phyloP scores from a whole-genome alignment of 1,284 basidiomycete genomes.

The Peniophora sp. region DNA sequence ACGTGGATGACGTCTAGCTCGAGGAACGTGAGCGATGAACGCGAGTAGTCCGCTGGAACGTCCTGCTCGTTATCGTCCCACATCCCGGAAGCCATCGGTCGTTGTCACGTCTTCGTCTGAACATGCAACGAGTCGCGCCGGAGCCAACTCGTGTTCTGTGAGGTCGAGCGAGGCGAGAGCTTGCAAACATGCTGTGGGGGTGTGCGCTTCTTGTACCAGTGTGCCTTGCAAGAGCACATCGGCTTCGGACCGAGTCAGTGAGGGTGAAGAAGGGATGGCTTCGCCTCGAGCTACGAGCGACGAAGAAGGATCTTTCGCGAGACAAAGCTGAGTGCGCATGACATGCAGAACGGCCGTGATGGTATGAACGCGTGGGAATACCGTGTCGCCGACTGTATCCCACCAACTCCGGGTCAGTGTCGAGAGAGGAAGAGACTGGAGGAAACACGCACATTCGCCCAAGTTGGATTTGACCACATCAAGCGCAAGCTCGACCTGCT shows the following conservation, averaged over 20 bases:
- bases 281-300: slow-evolving; percentile 81
- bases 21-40: slow-evolving; percentile 60
- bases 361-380: slow-evolving; percentile 68
- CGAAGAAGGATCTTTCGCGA: slow-evolving; percentile 83
- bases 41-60: slow-evolving; percentile 69
- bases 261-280: slow-evolving; percentile 54
- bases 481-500: slow-evolving; percentile 82
- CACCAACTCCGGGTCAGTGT: slow-evolving; percentile 2
- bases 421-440: neutral
- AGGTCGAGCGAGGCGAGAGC: slow-evolving; percentile 92
- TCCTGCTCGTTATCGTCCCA: slow-evolving; percentile 98
- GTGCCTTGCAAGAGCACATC: slow-evolving; percentile 65
- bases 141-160: slow-evolving; percentile 90
- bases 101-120: slow-evolving; percentile 92
- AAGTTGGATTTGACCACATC: slow-evolving; percentile 85
- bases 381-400: slow-evolving; percentile 61
- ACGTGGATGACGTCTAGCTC: slow-evolving; percentile 82
- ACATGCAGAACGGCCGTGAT: slow-evolving; percentile 72
- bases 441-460: slow-evolving; percentile 61
- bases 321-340: slow-evolving; percentile 72
- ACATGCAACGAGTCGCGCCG: slow-evolving; percentile 82
- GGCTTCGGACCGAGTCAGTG: slow-evolving; percentile 59
- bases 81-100: slow-evolving; percentile 66
- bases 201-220: slow-evolving; percentile 84
- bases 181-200: slow-evolving; percentile 87